phyloP scores from a whole-genome alignment of 257 asterid genomes.

The Solanum acaule region DNA sequence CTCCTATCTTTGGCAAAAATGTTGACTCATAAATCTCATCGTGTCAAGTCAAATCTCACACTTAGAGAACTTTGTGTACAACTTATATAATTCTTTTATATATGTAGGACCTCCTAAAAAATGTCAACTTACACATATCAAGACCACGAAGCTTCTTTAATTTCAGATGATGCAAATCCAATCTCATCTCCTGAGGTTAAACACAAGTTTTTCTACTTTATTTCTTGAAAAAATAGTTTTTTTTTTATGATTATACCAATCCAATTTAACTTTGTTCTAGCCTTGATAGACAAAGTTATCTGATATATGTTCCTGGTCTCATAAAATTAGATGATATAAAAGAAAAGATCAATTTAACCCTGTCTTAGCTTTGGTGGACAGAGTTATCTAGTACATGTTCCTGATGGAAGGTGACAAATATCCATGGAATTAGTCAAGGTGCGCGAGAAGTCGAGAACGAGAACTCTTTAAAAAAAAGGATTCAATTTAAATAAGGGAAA shows the following conservation, averaged over 20 bases:
- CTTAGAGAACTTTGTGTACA: background rate
- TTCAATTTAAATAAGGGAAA: too few species aligned
- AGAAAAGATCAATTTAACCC: background rate
- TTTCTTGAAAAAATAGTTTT: too few species aligned
- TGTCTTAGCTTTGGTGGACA: background rate
- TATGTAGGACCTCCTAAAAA: background rate
- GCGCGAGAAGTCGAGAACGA: too few species aligned
- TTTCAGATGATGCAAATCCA: background rate
- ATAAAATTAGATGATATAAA: background rate
- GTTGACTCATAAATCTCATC: background rate
- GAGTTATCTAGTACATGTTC: background rate
- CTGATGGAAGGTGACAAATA: accelerated
- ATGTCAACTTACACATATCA: background rate
- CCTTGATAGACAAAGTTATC: too few species aligned
- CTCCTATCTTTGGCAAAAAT: background rate
- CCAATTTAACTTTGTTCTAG: background rate
- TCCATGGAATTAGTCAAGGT: too few species aligned
- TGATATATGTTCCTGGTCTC: accelerated
- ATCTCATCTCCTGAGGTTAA: background rate
- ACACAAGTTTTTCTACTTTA: background rate
- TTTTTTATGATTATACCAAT: background rate
- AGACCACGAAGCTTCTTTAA: background rate
- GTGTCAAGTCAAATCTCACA: background rate
- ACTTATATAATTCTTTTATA: background rate
- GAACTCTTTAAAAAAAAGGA: background rate